Percentiles rank a stretch among this genome's conserved stretches.
Conservation (phyloP, 2,329 filamentous ascomycete species). For the Stagonosporopsis cucurbitacearum region DNA sequence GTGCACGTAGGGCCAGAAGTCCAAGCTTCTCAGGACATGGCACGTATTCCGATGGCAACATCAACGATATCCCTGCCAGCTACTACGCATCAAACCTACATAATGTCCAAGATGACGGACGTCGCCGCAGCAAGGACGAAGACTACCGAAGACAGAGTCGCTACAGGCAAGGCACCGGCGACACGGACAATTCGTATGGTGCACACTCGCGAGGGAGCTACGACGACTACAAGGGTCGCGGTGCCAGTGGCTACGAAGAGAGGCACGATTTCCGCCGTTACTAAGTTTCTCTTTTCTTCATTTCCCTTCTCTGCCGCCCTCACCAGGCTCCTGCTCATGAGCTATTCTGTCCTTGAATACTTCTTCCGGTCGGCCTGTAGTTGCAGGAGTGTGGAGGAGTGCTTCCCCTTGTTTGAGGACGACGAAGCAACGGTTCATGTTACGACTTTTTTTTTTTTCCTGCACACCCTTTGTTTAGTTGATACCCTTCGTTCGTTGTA, state of each 20-base stretch:
- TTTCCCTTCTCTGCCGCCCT: no score
- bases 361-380: no score
- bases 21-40: conserved; percentile 46
- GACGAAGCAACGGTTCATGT: neutral
- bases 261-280: conserved; percentile 42
- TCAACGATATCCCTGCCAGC: conserved; percentile 39
- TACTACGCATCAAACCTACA: conserved; percentile 45
- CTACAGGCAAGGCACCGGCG: conserved; percentile 33
- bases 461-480: conserved; percentile 2
- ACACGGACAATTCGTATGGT: conserved; percentile 37
- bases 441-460: neutral
- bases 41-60: conserved; percentile 42
- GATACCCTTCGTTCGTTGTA: conserved; percentile 1
- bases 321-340: no score
- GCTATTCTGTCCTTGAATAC: no score
- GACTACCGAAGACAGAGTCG: conserved; percentile 36
- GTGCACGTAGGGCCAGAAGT: conserved; percentile 42
- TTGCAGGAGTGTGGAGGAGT: no score
- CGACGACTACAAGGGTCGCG: conserved; percentile 40
- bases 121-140: conserved; percentile 39
- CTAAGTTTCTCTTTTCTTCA: conserved; percentile 12
- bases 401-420: no score
- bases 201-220: conserved; percentile 39
- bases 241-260: conserved; percentile 37
- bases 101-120: conserved; percentile 41